Base-by-base conservation (phyloP, 805 yeast species). In the Priceomyces haplophilus region DNA sequence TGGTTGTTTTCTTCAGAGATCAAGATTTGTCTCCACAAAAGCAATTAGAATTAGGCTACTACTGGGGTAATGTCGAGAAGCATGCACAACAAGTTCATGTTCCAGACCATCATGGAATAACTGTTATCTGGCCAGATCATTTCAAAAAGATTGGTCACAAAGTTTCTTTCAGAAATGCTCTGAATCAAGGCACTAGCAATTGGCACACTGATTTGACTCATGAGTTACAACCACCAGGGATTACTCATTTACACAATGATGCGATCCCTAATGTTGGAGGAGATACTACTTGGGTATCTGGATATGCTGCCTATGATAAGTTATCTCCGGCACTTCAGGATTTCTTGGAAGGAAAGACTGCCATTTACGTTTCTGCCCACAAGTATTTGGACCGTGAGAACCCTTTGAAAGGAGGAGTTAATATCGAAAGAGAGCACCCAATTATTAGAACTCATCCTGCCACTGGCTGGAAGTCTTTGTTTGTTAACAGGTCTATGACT, bases 381-480 rank as follows among this genome's bases (percentile, higher is more conserved):
- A 58, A 61, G 27, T 69, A 68, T 46, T 53, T 65, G 27, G 71
- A 72, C 42, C 66, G 77, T 45, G 61, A 69, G 17, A 65, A 67
- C 21, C 80, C 79, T 17, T 37, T 78, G 19, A 60, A 60, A 42
- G 74, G 76, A n/a, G 73, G 72, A 13, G 67, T 68, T 43, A 68
- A 68, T 41, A 64, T 79, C 42, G 80, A 72, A 49, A 71, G 82
- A 58, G 76, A 71, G 45, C 86, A 81, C 59, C 85, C 84, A 2
- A 49, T 81, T 19, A 73, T 81, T 27, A 73, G 85, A 62, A 78
- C 83, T 31, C 82, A 82, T 51, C 85, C 86, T 7, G 82, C 74
- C 11, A 80, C 85, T 21, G 83, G 83, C 34, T 71, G 79, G 77
- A 81, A 80, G 59, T 64, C 80, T 1, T 61, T 80, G 48, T 80